Evolutionary conservation across 257 asterid species (phyloP).

Genomic region (Petrea volubilis): DNA sequence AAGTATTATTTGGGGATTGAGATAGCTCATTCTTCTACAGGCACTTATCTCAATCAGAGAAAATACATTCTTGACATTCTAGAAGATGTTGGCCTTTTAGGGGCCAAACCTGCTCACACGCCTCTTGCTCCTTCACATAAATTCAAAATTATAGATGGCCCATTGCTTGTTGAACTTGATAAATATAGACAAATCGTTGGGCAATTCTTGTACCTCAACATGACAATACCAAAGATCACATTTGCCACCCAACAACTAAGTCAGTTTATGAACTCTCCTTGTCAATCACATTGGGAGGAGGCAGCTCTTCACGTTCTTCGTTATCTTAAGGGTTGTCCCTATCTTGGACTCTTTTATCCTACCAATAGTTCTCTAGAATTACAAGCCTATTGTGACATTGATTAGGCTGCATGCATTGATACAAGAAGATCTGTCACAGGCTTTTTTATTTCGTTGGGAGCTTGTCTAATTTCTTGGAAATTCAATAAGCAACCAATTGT

Average conservation of each 20-base stretch:
- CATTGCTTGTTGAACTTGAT: background rate
- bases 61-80: background rate
- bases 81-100: background rate
- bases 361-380: background rate
- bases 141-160: background rate
- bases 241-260: background rate
- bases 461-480: background rate
- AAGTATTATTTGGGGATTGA: background rate
- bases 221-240: background rate
- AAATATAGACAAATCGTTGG: background rate
- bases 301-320: background rate
- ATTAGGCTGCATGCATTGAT: background rate
- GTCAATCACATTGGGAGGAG: background rate
- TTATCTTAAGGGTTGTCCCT: background rate
- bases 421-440: background rate
- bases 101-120: background rate
- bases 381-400: background rate
- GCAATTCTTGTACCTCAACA: background rate
- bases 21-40: no score
- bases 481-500: background rate
- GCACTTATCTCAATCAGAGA: background rate
- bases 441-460: no score
- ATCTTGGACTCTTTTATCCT: background rate
- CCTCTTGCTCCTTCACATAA: background rate
- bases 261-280: background rate